Conservation (phyloP, 192 early-diverging fungal species). For the Coemansia sp. region DNA sequence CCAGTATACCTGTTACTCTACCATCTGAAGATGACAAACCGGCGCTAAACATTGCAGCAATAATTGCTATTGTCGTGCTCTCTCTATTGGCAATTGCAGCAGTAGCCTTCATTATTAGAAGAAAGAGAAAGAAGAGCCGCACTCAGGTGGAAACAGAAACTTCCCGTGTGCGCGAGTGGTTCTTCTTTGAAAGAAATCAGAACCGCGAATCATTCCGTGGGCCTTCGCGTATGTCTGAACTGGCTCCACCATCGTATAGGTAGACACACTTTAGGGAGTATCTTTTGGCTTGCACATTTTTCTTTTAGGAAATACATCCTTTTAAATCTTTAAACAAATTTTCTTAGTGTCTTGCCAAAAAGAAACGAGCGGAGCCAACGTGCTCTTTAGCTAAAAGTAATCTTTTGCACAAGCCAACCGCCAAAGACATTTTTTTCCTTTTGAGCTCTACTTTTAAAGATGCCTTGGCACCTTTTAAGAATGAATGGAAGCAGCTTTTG, state of each 20-base stretch:
- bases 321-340: not conserved
- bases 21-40: not conserved
- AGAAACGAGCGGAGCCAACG: not conserved
- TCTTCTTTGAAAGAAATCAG: not conserved
- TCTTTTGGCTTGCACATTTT: not conserved
- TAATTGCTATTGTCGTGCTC: not conserved
- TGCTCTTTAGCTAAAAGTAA: not conserved
- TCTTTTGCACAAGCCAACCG: not conserved
- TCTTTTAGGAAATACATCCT: not conserved
- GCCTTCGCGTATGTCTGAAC: constrained; percentile 4
- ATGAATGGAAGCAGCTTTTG: not conserved
- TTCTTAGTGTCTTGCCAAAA: not conserved
- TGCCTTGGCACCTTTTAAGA: not conserved
- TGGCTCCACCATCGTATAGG: not conserved
- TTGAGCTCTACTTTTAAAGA: not conserved
- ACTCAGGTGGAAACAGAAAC: not conserved
- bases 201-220: not conserved
- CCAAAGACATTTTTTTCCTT: not conserved
- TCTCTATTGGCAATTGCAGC: not conserved
- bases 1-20: not conserved
- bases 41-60: not conserved
- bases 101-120: not conserved
- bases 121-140: not conserved
- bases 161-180: not conserved
- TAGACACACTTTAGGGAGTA: not conserved